Percentiles rank a stretch among this genome's conserved stretches.
These are phyloP conservation scores for Aspergillus mulundensis DNA, from an alignment of 495 filamentous ascomycete genomes.

Conservation along the genomic window DNA sequence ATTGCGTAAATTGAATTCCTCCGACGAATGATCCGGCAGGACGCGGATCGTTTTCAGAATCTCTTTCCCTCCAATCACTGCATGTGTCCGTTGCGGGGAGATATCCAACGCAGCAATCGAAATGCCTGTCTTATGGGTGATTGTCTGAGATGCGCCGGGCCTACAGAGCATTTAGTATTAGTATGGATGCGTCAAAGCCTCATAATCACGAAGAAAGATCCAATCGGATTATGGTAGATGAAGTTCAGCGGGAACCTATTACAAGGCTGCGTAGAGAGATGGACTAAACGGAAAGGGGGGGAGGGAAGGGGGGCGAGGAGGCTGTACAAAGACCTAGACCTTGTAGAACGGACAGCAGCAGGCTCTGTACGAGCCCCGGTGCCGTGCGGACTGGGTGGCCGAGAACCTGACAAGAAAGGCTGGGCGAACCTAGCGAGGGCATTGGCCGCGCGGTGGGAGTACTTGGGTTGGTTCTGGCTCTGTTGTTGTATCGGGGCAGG, in stretches of 20 bases:
- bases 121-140: constrained; percentile 65
- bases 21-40: constrained; percentile 62
- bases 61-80: constrained; percentile 75
- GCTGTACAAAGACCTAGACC: constrained; percentile 39
- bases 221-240: not conserved
- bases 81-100: constrained; percentile 70
- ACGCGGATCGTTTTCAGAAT: constrained; percentile 80
- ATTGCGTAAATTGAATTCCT: constrained; percentile 76
- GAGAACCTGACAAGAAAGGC: constrained; percentile 52
- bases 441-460: constrained; percentile 49
- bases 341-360: constrained; percentile 33
- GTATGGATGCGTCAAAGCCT: constrained; percentile 12
- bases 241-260: not conserved
- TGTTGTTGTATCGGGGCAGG: constrained; percentile 48
- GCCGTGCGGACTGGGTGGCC: constrained; percentile 50
- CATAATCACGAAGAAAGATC: too few species aligned
- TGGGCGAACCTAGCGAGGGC: constrained; percentile 56
- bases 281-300: not conserved
- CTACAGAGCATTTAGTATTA: constrained; percentile 32
- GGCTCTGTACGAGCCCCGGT: constrained; percentile 27
- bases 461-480: constrained; percentile 34
- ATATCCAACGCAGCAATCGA: constrained; percentile 74
- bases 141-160: constrained; percentile 67
- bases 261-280: constrained; percentile 3
- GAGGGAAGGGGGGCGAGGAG: constrained; percentile 4